phyloP scores from a whole-genome alignment of 2,329 filamentous ascomycete genomes.

The Aspergillus sclerotialis region DNA sequence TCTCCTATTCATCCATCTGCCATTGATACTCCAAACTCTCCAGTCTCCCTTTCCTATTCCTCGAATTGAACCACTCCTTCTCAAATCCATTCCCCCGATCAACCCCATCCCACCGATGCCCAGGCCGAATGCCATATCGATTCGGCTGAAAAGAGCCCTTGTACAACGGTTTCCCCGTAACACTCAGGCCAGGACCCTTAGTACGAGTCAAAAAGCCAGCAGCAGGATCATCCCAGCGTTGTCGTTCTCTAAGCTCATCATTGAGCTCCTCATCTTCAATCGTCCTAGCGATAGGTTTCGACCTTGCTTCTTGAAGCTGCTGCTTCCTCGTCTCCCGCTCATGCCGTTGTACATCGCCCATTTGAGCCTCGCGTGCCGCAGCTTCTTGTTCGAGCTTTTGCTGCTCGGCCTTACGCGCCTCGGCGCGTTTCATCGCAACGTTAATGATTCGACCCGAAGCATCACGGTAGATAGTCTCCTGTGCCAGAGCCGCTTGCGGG shows the following conservation, averaged over 20 bases:
- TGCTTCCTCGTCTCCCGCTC: conserved; percentile 59
- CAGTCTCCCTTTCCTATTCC: conserved; percentile 69
- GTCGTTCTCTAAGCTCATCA: conserved; percentile 64
- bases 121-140: conserved; percentile 85
- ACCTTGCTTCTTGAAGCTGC: conserved; percentile 69
- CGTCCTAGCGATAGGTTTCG: conserved; percentile 70
- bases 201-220: conserved; percentile 63
- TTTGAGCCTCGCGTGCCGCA: conserved; percentile 62
- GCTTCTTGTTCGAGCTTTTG: conserved; percentile 60
- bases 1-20: conserved; percentile 87
- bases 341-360: conserved; percentile 76
- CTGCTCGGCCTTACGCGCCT: conserved; percentile 72
- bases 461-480: conserved; percentile 91
- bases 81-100: conserved; percentile 93
- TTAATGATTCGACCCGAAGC: conserved; percentile 93
- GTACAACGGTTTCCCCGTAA: conserved; percentile 61
- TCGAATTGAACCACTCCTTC: conserved; percentile 80
- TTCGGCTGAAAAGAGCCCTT: conserved; percentile 77
- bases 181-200: conserved; percentile 37
- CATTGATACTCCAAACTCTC: conserved; percentile 82
- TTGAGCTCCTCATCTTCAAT: conserved; percentile 88
- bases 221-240: conserved; percentile 93
- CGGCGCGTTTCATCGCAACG: conserved; percentile 80
- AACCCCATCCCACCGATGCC: conserved; percentile 94
- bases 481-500: conserved; percentile 39